phyloP scores from a whole-genome alignment of 1,284 basidiomycete genomes.

The Cryptococcus sp. region DNA sequence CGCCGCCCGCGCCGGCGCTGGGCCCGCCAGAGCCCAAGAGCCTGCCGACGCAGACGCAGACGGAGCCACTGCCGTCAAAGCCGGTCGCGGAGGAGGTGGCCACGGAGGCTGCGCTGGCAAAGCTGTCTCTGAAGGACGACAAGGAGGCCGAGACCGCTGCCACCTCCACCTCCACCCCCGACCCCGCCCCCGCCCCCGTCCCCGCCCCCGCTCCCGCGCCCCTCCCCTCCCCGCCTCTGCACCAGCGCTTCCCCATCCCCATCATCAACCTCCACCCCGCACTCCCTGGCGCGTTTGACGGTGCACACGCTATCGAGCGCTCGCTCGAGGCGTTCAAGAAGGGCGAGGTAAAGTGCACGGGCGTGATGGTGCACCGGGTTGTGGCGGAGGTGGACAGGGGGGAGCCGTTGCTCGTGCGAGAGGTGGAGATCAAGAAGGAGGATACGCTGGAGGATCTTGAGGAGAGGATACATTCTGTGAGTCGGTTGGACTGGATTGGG shows the following conservation, averaged over 20 bases:
- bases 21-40: constrained; percentile 19
- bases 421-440: constrained; percentile 69
- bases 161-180: too few relatives aligned
- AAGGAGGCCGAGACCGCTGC: background rate
- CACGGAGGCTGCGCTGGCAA: background rate
- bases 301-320: constrained; percentile 81
- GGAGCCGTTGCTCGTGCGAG: constrained; percentile 74
- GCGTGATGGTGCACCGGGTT: constrained; percentile 93
- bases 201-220: background rate
- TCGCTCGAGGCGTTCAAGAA: constrained; percentile 83
- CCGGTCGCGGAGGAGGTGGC: background rate
- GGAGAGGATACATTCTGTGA: constrained; percentile 65
- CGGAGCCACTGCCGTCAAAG: constrained; percentile 15
- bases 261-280: constrained; percentile 98
- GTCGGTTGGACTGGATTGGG: constrained; percentile 5
- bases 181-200: background rate
- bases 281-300: constrained; percentile 90
- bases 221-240: constrained; percentile 21
- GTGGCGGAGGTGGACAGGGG: constrained; percentile 92
- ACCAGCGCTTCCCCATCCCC: constrained; percentile 58
- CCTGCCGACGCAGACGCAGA: constrained; percentile 15
- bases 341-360: constrained; percentile 72
- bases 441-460: constrained; percentile 76
- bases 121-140: background rate
- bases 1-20: constrained; percentile 30